These are phyloP conservation scores for Ploettnerulaceae sp. DNA, from an alignment of 2,329 filamentous ascomycete genomes.

Conservation along the genomic window DNA sequence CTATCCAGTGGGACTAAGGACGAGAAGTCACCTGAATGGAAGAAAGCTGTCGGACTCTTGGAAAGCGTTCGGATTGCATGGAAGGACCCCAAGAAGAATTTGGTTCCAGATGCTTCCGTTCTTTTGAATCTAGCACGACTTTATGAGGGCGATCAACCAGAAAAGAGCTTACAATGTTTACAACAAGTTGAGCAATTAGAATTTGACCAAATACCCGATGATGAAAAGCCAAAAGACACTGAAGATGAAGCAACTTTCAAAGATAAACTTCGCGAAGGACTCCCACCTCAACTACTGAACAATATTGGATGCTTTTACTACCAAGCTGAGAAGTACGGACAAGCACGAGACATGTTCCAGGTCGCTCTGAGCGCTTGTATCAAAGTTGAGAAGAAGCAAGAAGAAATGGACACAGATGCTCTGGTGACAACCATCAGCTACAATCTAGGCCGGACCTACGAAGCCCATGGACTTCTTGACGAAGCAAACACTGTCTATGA, in stretches of 20 bases:
- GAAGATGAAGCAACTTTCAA: conserved; percentile 58
- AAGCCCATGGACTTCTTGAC: conserved; percentile 73
- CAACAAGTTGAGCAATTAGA: conserved; percentile 90
- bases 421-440: conserved; percentile 95
- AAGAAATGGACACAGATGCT: conserved; percentile 78
- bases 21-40: conserved; percentile 78
- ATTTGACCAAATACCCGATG: conserved; percentile 68
- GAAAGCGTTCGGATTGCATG: conserved; percentile 82
- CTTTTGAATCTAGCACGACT: conserved; percentile 86
- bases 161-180: conserved; percentile 88
- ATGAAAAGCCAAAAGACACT: conserved; percentile 57
- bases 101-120: conserved; percentile 77
- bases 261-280: conserved; percentile 63
- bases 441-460: conserved; percentile 90
- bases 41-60: conserved; percentile 79
- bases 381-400: conserved; percentile 70
- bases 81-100: conserved; percentile 87
- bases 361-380: conserved; percentile 85
- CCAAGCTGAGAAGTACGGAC: conserved; percentile 74
- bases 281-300: conserved; percentile 89
- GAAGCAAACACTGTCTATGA: conserved; percentile 88
- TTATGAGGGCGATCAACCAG: conserved; percentile 79
- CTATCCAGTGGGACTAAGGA: conserved; percentile 71
- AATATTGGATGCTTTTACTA: conserved; percentile 97
- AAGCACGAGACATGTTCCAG: conserved; percentile 84